Evolutionary conservation across 1,284 basidiomycete species (phyloP), one percentile per base, ranked within the genome.

Genomic region (Puccinia triticina): DNA sequence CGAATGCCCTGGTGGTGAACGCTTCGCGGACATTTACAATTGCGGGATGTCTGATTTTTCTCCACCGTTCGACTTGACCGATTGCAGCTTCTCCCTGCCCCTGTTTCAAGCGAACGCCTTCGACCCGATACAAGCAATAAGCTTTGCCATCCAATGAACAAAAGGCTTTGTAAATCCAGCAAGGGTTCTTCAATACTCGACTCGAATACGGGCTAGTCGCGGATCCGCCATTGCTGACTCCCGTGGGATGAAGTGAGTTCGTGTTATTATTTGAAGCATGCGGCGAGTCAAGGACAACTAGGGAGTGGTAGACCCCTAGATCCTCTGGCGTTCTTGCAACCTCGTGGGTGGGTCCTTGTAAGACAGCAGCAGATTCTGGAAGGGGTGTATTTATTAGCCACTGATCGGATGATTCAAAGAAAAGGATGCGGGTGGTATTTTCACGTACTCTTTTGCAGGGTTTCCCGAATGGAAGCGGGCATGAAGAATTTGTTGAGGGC

Each of bases 1-100:
- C 92, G 87, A 99, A 99, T 0, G 94, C 92, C 61, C 93, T 91
- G 0, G 96, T 97, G 0, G 97, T 98, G 88, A 99, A 99, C 0
- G 96, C 97, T 87, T 99, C 97, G 69, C 91, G 91, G 11, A 98
- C 89, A 26, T 91, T 89, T 37, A 97, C 91, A 84, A 99, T 93
- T 85, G 91, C 92, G 0, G 97, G 95, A 88, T 99, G 96, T 26
- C 90, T 90, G 83, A 98, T 90, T 76, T 91, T 90, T 1, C 92
- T 91, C 97, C 97, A 99, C 26, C 92, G 89, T 85, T 98, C 96
- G 43, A 98, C 92, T 4, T 91, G 88, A 10, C 89, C 89, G 85
- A 98, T 96, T 0, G 96, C 95, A 12, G 90, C 89, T 86, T 95
- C 85, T 32, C 86, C 84, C 66, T 84, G 84, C 2, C 80, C 93